Evolutionary conservation across 225 moss, liverwort and hornwort genomes (phyloP).

Genomic region (Pleurozium schreberi): DNA sequence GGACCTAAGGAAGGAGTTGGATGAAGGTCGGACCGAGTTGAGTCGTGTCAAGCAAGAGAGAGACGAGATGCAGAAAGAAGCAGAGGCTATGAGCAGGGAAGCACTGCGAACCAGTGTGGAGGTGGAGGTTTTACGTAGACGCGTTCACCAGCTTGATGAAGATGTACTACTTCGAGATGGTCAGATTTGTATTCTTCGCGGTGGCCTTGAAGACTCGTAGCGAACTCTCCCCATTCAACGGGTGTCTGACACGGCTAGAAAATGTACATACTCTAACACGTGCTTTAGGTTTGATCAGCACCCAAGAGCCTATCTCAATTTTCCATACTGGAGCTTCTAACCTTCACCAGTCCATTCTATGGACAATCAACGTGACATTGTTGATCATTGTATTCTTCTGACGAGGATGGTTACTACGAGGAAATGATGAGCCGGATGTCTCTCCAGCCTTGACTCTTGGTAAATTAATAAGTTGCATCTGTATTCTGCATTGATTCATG

Average conservation of each 20-base stretch:
- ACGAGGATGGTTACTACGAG: not conserved
- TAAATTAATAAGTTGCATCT: not conserved
- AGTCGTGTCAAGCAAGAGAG: conserved; percentile 26
- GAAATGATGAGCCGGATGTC: conserved; percentile 19
- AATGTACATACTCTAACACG: conserved; percentile 37
- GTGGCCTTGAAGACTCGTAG: conserved; percentile 40
- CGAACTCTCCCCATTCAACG: not conserved
- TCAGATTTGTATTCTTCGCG: conserved; percentile 53
- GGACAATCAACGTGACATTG: conserved; percentile 1
- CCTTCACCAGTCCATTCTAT: not conserved
- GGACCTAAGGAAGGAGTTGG: conserved; percentile 17
- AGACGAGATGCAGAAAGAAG: conserved; percentile 46
- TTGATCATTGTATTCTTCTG: conserved; percentile 15
- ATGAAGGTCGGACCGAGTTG: conserved; percentile 10
- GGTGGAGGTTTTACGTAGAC: conserved; percentile 47
- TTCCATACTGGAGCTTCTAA: not conserved
- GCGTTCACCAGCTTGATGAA: conserved; percentile 58
- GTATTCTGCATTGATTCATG: conserved; percentile 1
- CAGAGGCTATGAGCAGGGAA: conserved; percentile 53
- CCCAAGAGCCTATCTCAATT: not conserved
- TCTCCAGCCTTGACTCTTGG: conserved; percentile 21
- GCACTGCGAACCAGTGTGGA: conserved; percentile 46
- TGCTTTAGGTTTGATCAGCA: conserved; percentile 7
- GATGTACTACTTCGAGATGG: conserved; percentile 50
- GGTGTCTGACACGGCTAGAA: not conserved